phyloP scores from a whole-genome alignment of 352 stramenopile species.

The Globisporangium okanoganense region DNA sequence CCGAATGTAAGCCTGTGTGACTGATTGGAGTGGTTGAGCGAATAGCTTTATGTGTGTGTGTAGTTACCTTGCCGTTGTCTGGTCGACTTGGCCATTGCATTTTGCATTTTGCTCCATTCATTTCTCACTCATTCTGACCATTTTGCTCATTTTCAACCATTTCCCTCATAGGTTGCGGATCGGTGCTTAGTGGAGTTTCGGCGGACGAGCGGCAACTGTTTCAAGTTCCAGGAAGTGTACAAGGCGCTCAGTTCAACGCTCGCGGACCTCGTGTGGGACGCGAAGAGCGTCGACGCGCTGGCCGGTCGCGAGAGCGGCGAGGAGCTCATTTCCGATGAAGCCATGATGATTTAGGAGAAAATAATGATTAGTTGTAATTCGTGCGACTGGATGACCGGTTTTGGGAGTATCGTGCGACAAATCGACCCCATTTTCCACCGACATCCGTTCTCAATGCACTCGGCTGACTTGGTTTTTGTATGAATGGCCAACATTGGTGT shows the following conservation, averaged over 20 bases:
- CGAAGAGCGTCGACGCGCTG: constrained; percentile 27
- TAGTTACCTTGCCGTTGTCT: background rate
- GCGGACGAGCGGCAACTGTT: constrained; percentile 60
- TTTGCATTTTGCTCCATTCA: background rate
- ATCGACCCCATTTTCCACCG: too few species aligned
- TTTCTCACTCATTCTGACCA: background rate
- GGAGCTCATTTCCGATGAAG: constrained; percentile 76
- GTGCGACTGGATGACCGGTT: too few species aligned
- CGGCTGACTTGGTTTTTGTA: too few species aligned
- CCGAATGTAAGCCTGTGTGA: constrained; percentile 56
- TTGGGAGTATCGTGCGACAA: too few species aligned
- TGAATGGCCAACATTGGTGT: too few species aligned
- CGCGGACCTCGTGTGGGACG: constrained; percentile 49
- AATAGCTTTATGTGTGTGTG: constrained; percentile 17
- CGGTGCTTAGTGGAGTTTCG: constrained; percentile 70
- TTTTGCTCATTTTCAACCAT: background rate
- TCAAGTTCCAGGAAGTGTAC: constrained; percentile 73
- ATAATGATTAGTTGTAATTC: too few species aligned
- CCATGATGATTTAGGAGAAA: constrained; percentile 69
- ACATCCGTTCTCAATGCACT: too few species aligned
- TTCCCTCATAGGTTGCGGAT: constrained; percentile 28
- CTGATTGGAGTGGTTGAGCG: constrained; percentile 13
- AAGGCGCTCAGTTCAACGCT: constrained; percentile 57
- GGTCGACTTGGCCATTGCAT: background rate
- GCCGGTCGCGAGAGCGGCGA: constrained; percentile 34